These are phyloP conservation scores for Lepiota brunneoincarnata DNA, from an alignment of 768 basidiomycete species.

Conservation along the genomic window DNA sequence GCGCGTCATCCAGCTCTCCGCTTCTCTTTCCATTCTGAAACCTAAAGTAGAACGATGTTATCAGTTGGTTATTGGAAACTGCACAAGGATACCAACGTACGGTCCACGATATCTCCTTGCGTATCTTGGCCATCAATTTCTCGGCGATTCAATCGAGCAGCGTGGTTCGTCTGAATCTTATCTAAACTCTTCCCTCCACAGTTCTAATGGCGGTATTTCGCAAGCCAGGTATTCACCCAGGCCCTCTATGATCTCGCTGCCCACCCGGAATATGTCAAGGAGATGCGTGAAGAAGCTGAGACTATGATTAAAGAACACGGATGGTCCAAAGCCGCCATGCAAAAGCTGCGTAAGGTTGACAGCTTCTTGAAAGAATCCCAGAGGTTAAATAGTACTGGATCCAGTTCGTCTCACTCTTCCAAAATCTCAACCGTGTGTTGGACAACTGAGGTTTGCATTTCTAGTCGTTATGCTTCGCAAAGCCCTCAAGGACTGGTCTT, in stretches of 20 bases:
- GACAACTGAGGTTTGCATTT: not conserved
- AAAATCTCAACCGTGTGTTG: no score
- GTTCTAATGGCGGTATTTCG: not conserved
- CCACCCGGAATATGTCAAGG: constrained; percentile 26
- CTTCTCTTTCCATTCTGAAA: not conserved
- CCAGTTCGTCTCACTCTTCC: not conserved
- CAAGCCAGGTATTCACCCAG: constrained; percentile 28
- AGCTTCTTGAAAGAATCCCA: constrained; percentile 41
- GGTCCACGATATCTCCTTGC: constrained; percentile 18
- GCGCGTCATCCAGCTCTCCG: not conserved
- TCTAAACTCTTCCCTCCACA: not conserved
- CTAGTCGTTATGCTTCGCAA: constrained; percentile 31
- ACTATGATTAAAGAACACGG: constrained; percentile 27
- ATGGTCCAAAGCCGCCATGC: constrained; percentile 30
- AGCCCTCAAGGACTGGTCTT: constrained; percentile 34
- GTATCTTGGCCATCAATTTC: constrained; percentile 37
- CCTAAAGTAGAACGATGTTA: constrained; percentile 15
- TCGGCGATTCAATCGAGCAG: constrained; percentile 41
- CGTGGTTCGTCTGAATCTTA: constrained; percentile 21
- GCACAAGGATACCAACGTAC: constrained; percentile 24
- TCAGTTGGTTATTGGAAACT: constrained; percentile 25
- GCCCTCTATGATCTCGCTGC: constrained; percentile 32
- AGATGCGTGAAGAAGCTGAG: constrained; percentile 41
- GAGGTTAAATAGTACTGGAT: constrained; percentile 2
- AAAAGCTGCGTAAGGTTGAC: constrained; percentile 39